These are phyloP conservation scores for Sphaerobolus stellatus DNA, from an alignment of 1,284 basidiomycete species.

Conservation along the genomic window DNA sequence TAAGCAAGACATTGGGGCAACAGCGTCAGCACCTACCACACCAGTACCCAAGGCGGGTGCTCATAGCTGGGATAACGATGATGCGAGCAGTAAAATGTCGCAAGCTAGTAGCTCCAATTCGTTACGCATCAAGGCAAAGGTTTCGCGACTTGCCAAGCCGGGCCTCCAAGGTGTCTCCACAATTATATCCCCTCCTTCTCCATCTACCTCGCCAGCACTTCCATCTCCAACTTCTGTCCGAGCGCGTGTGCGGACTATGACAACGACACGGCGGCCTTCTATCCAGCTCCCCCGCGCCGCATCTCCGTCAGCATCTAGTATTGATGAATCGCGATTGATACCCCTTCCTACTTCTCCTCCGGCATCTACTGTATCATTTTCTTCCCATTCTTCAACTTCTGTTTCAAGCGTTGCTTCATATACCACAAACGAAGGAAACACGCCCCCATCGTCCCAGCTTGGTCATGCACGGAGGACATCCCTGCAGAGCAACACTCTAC, in stretches of 20 bases:
- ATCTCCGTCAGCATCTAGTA: constrained; percentile 27
- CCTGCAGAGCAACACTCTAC: constrained; percentile 16
- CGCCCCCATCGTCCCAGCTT: neutral
- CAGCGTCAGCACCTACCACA: neutral
- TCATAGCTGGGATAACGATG: too few relatives aligned
- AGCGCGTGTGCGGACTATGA: constrained; percentile 45
- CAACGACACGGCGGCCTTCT: constrained; percentile 35
- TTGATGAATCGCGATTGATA: constrained; percentile 52
- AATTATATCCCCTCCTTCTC: constrained; percentile 26
- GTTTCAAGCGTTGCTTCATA: constrained; percentile 42
- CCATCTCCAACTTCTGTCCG: constrained; percentile 23
- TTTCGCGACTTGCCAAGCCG: constrained; percentile 46
- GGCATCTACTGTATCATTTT: constrained; percentile 61
- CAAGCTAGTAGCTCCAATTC: neutral
- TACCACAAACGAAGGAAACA: constrained; percentile 22
- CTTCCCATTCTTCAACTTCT: constrained; percentile 21
- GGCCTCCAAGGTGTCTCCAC: constrained; percentile 20
- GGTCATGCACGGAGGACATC: neutral
- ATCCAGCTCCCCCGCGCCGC: constrained; percentile 21
- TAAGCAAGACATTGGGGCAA: neutral
- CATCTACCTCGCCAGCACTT: constrained; percentile 29
- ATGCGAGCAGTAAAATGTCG: neutral
- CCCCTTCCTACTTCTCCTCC: constrained; percentile 68
- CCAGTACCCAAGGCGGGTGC: neutral
- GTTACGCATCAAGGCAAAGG: constrained; percentile 55